phyloP scores from a whole-genome alignment of 202 grass and related monocot genomes.

The Cymbopogon flexuosus region DNA sequence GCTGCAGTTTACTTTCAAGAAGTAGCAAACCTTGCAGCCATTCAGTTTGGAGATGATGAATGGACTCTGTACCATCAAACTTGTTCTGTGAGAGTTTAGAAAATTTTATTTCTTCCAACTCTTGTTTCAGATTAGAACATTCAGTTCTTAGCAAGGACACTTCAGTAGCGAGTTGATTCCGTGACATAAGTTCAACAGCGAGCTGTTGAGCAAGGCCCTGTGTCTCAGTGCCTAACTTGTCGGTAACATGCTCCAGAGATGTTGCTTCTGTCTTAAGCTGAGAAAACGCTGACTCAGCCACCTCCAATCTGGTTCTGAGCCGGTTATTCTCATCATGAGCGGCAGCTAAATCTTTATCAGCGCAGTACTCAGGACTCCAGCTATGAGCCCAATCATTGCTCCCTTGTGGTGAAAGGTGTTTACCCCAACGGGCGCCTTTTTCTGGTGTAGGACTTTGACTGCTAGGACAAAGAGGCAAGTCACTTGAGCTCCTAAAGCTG shows the following conservation, averaged over 20 bases:
- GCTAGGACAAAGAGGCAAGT: constrained; percentile 50
- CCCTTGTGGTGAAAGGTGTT: constrained; percentile 62
- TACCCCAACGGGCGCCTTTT: constrained; percentile 38
- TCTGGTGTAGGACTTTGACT: constrained; percentile 51
- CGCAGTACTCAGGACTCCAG: constrained; percentile 59
- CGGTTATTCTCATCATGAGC: constrained; percentile 75
- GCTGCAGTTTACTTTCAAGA: constrained; percentile 79
- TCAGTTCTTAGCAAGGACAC: constrained; percentile 74
- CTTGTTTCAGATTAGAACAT: constrained; percentile 72
- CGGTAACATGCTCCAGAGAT: constrained; percentile 67
- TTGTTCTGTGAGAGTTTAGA: constrained; percentile 41
- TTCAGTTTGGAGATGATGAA: constrained; percentile 44
- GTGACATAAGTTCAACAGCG: constrained; percentile 73
- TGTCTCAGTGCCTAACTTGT: constrained; percentile 75
- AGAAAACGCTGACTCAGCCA: constrained; percentile 78
- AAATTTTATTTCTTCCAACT: constrained; percentile 73
- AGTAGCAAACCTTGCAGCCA: constrained; percentile 67
- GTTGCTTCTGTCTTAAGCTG: constrained; percentile 82
- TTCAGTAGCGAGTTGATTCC: constrained; percentile 65
- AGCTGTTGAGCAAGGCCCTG: constrained; percentile 62
- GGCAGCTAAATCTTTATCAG: constrained; percentile 54
- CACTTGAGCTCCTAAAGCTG: constrained; percentile 48
- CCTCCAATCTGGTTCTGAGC: constrained; percentile 75
- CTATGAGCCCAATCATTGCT: constrained; percentile 72
- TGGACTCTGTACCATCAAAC: constrained; percentile 24